Base-by-base conservation (phyloP, 805 yeast species). In the Hanseniaspora meyeri region DNA sequence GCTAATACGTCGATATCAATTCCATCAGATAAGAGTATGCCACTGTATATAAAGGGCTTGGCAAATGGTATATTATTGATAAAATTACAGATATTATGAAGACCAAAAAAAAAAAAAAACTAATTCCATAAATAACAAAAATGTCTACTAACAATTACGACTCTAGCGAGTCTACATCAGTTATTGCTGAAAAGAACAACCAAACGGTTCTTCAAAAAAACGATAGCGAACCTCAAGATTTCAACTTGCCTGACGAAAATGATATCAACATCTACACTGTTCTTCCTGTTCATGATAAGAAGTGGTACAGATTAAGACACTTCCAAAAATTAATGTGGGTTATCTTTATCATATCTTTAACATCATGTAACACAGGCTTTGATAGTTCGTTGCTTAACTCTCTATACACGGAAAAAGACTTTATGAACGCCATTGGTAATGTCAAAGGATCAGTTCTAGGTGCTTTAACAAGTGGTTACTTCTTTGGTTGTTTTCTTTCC, bases 341-440 rank as follows among this genome's bases (percentile, higher is more conserved):
- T 6, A 64, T 78, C 36, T 64, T 74, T 38, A 65, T 76, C 32
- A 68, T 73, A 55, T 70, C 78, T 27, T 64, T 76, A 43, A 70
- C 77, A 27, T 73, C 80, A 11, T 72, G 78, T 49, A 75, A 74
- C 60, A 72, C 69, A 37, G 78, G 79, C 57, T 75, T 70, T 59
- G 78, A 75, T 63, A 76, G 76, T 58, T 71, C 75, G 14, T 68
- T 78, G 72, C 65, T 77, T 61, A 77, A 77, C 61, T 78, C 78
- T 37, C 68, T 77, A 60, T 81, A 78, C 62, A 65, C 77, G 10
- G 68, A 75, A 61, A 59, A 63, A 1, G 62, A 63, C 37, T 78
- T 80, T 78, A 64, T 64, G 55, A 57, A 62, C 6, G 68, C 67
- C 37, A 70, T 77, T 63, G 71, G 71, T 36, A 56, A 66, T 43